Evolutionary conservation across 2,329 filamentous ascomycete genomes (phyloP), one percentile per base, ranked within the genome.

Genomic region (Camillea tinctor): DNA sequence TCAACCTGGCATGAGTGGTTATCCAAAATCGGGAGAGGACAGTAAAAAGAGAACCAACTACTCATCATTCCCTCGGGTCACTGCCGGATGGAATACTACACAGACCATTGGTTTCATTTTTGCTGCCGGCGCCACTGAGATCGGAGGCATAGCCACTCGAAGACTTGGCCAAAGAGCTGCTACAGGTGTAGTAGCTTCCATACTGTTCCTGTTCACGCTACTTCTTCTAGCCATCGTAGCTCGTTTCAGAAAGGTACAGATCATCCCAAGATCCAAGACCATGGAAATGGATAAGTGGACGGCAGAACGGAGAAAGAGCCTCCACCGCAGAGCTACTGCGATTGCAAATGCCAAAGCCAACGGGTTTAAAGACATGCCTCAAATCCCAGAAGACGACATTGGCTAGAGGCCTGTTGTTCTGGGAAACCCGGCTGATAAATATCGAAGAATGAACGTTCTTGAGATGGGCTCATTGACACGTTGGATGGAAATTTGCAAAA

Each of bases 51-150:
- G 78, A 52, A 92, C 86, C 11, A 91, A 91, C 70, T 93, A 91
- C 76, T 91, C 89, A 0, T 88, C 86, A 0, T 92, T 91, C 64
- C 91, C 91, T 6, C 84, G 90, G 48, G 86, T 93, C 8, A 86
- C 82, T 19, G 88, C 90, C 6, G 91, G 86, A 0, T 87, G 91
- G 70, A 89, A 89, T 24, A 80, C 87, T 8, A 84, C 85, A n/a
- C 90, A 93, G 69, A 82, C 83, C 1, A 73, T 92, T 36, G 88
- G 85, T 1, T 93, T 91, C 71, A 71, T 90, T 21, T 79, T 91
- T 54, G 89, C 89, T 0, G 89, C 89, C 0, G 83, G 83, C 0
- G 84, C 88, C 4, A 91, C 88, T 1, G 86, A 84, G 9, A 79
- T 91, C 17, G 89, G 89, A 6, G 89, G 90, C n/a, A 78, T 81